Base-by-base conservation (phyloP, 306 rosid species). In the Dalbergia cultrata region DNA sequence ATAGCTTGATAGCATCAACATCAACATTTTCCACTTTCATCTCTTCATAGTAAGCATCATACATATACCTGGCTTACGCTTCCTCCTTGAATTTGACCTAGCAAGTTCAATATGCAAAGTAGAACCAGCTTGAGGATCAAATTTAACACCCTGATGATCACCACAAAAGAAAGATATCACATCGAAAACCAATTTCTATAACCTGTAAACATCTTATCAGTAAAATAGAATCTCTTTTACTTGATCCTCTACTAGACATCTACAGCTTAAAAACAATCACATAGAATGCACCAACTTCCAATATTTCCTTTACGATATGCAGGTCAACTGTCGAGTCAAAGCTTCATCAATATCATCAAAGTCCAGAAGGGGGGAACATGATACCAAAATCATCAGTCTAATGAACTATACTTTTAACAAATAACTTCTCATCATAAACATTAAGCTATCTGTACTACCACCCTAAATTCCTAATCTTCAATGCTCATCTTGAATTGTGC, bases 21-120 rank as follows among this genome's bases (percentile, higher is more conserved):
- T 17, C 50, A 44, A 10, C 31, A 35, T 71, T 16, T 65, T 71
- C 56, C 58, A 74, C 54, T 73, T 49, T 56, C 71, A 81, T 81
- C 43, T 49, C 47, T 45, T 56, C 34, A 21, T 69, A 69, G 39
- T 67, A 19, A 18, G 43, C 17, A 52, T 54, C 18, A 50, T 26
- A 67, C 44, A 69, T 64, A 53, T 76, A 93, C 99, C 99, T 85
- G 95, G 92, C 79, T 90, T 93, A 26, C 92, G 94, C 80, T 95
- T 95, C 88, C 98, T 91, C 88, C 98, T 88, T 22, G 99, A 95
- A 84, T 95, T 95, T 72, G 99, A 91, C 84, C 97, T 90, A 19
- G 99, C 99, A 17, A 93, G 92, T 80, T 95, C 99, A 49, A 95
- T 85, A 76, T 93, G 97, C 81, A 95, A 83, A 77, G 87, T 84